A percentile compares a stretch with the other conserved stretches of the same genome.
phyloP scores from a whole-genome alignment of 352 stramenopile genomes.

The Pythium sp. region DNA sequence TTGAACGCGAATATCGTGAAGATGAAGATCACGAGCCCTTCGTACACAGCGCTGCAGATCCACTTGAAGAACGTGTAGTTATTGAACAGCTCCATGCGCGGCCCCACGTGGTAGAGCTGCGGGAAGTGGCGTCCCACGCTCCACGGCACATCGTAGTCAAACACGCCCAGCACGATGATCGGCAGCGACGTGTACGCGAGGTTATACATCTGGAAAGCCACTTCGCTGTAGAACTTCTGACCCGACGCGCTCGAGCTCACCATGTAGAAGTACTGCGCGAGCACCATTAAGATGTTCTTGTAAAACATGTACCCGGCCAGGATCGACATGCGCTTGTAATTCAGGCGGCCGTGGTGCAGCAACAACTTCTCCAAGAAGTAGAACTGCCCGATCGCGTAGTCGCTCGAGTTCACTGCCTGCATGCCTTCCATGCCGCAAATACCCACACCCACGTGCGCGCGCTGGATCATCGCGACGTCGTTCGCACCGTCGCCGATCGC shows the following conservation, averaged over 20 bases:
- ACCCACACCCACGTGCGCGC: slow-evolving; percentile 87
- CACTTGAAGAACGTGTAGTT: slow-evolving; percentile 84
- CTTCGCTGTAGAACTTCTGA: slow-evolving; percentile 80
- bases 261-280: slow-evolving; percentile 90
- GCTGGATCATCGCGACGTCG: slow-evolving; percentile 94
- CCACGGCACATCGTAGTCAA: slow-evolving; percentile 82
- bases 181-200: slow-evolving; percentile 92
- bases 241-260: slow-evolving; percentile 91
- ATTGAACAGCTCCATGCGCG: slow-evolving; percentile 80
- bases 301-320: slow-evolving; percentile 98
- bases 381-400: slow-evolving; percentile 99
- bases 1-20: slow-evolving; percentile 76
- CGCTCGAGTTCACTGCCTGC: slow-evolving; percentile 95
- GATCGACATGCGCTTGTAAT: slow-evolving; percentile 95
- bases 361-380: slow-evolving; percentile 93
- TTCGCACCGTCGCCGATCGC: slow-evolving; percentile 93
- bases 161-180: slow-evolving; percentile 79
- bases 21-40: slow-evolving; percentile 65
- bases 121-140: slow-evolving; percentile 60
- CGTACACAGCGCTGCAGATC: slow-evolving; percentile 76
- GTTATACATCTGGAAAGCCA: slow-evolving; percentile 90
- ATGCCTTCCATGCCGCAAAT: slow-evolving; percentile 91
- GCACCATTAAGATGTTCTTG: slow-evolving; percentile 95
- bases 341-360: slow-evolving; percentile 96
- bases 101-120: slow-evolving; percentile 71